Evolutionary conservation across 163 green algal species (phyloP).

Genomic region (Chlorella variabilis): DNA sequence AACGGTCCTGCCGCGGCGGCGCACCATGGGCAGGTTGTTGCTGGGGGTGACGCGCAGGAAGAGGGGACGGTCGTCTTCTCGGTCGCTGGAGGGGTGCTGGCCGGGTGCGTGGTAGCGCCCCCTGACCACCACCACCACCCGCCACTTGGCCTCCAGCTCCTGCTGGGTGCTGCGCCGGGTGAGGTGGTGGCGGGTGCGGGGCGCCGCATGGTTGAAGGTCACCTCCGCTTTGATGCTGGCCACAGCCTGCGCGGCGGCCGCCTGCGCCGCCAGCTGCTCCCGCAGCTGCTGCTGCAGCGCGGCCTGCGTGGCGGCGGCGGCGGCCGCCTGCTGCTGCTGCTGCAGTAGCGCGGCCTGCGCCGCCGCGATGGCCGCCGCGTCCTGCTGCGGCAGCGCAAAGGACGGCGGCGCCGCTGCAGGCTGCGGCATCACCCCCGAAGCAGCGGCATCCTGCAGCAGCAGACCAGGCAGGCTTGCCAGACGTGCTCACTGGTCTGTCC

Average conservation of each 20-base stretch:
- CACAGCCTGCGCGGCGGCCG: not conserved
- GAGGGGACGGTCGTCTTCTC: conserved; percentile 48
- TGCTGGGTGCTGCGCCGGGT: conserved; percentile 51
- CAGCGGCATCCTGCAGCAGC: too few relatives aligned
- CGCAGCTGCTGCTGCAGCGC: not conserved
- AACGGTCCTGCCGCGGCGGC: not conserved
- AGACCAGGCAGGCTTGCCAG: too few relatives aligned
- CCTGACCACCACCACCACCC: conserved; percentile 44
- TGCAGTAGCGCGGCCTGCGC: not conserved
- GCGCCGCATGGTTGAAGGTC: conserved; percentile 49
- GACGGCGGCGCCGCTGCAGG: too few relatives aligned
- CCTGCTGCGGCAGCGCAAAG: not conserved
- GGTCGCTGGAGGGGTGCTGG: not conserved
- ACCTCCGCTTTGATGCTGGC: conserved; percentile 33
- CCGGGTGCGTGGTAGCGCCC: conserved; percentile 53
- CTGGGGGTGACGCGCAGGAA: conserved; percentile 51
- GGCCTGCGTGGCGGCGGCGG: not conserved
- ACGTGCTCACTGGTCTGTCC: too few relatives aligned
- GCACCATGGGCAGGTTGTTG: conserved; percentile 34
- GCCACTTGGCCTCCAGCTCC: conserved; percentile 52
- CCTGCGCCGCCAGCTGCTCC: conserved; percentile 3
- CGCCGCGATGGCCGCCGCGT: not conserved
- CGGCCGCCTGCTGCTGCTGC: conserved; percentile 21
- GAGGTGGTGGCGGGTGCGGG: conserved; percentile 42
- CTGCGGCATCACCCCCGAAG: too few relatives aligned